phyloP scores from a whole-genome alignment of 1,284 basidiomycete species.

The Trametes pubescens region DNA sequence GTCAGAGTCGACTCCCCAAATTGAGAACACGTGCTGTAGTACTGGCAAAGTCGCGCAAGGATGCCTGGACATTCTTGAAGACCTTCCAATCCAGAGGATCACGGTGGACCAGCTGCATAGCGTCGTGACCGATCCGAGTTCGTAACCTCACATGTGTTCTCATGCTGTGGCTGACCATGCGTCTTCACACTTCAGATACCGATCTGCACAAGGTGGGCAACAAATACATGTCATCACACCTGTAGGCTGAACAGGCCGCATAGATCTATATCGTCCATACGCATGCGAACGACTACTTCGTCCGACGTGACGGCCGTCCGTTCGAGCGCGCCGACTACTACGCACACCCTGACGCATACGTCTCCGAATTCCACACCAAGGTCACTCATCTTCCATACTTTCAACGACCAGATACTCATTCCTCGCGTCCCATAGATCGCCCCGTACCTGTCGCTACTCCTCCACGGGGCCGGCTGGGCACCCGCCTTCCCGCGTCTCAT shows the following conservation, averaged over 20 bases:
- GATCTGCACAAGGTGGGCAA: constrained; percentile 56
- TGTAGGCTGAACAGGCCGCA: background rate
- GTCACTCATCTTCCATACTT: constrained; percentile 47
- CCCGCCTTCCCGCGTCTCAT: constrained; percentile 81
- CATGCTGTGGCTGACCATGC: too few relatives aligned
- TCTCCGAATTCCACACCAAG: constrained; percentile 73
- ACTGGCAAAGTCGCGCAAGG: constrained; percentile 85
- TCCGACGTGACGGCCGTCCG: constrained; percentile 56
- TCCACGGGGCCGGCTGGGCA: constrained; percentile 90
- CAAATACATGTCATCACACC: too few relatives aligned
- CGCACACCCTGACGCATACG: constrained; percentile 67
- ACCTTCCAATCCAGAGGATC: constrained; percentile 74
- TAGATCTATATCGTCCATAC: constrained; percentile 85
- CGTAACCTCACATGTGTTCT: constrained; percentile 20
- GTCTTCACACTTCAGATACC: constrained; percentile 49
- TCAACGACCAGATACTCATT: constrained; percentile 10
- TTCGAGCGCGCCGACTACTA: constrained; percentile 82
- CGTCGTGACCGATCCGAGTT: constrained; percentile 62
- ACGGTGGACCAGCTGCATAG: constrained; percentile 62
- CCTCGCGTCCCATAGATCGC: constrained; percentile 63
- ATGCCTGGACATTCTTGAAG: constrained; percentile 72
- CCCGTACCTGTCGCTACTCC: constrained; percentile 82
- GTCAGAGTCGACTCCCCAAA: background rate
- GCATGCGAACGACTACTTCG: constrained; percentile 74
- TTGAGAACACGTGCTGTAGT: constrained; percentile 45